phyloP scores from a whole-genome alignment of 192 early-diverging fungal genomes.

The Coemansia sp. region DNA sequence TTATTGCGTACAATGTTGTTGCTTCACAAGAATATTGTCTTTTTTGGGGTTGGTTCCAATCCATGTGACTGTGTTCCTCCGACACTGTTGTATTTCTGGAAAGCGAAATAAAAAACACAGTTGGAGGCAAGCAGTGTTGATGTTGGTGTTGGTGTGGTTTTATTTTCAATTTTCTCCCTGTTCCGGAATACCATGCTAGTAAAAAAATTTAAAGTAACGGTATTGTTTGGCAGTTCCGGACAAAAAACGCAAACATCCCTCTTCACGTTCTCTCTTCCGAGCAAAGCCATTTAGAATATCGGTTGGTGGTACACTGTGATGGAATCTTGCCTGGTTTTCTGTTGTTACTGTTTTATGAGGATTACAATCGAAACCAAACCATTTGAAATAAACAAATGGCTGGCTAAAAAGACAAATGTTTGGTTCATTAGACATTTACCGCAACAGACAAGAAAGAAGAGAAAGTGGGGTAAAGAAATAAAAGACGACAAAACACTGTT shows the following conservation, averaged over 20 bases:
- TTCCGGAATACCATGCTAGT: background rate
- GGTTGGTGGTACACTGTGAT: background rate
- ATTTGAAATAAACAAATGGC: background rate
- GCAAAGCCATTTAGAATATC: background rate
- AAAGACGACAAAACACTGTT: too few species aligned
- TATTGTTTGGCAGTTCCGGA: conserved; percentile 4
- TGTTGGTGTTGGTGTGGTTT: too few species aligned
- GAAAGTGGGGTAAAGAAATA: background rate
- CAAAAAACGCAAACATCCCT: background rate
- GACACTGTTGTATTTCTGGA: too few species aligned
- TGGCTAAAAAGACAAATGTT: background rate
- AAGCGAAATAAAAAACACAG: background rate
- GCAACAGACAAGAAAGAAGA: background rate
- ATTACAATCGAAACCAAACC: background rate
- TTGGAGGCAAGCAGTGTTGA: too few species aligned
- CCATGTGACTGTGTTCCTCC: background rate
- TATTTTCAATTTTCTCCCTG: background rate
- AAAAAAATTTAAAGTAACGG: background rate
- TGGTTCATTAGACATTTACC: background rate
- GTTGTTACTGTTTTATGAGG: background rate
- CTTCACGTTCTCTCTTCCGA: background rate
- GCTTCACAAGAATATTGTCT: background rate
- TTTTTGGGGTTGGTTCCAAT: background rate
- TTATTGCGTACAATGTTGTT: background rate
- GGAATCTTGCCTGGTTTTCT: background rate